phyloP scores from a whole-genome alignment of 257 asterid species.

The Nicotiana attenuata region DNA sequence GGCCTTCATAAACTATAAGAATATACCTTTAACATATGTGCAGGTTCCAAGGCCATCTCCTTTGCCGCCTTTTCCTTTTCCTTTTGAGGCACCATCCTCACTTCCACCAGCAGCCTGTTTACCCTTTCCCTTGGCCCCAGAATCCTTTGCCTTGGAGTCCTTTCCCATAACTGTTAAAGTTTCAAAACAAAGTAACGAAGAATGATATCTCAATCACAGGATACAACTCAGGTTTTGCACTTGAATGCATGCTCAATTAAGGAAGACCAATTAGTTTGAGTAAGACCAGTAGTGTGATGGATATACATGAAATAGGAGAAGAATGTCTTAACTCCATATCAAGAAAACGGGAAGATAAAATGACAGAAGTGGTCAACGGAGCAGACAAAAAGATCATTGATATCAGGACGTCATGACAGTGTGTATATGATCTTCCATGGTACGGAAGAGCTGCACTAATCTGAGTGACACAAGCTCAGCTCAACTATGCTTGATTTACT shows the following conservation, averaged over 20 bases:
- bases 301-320: not conserved
- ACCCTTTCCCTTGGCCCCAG: constrained; percentile 76
- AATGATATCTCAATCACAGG: not conserved
- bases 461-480: not conserved
- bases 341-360: not conserved
- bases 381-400: not conserved
- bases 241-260: not conserved
- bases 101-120: constrained; percentile 87
- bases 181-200: not conserved
- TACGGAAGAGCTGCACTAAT: not conserved
- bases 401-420: not conserved
- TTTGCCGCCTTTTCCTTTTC: constrained; percentile 84
- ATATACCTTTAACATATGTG: constrained; percentile 88
- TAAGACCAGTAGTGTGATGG: not conserved
- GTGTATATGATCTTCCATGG: not conserved
- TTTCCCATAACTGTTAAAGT: constrained; percentile 2
- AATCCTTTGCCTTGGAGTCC: constrained; percentile 44
- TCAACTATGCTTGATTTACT: not conserved
- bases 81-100: constrained; percentile 73
- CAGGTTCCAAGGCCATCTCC: constrained; percentile 91
- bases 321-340: not conserved
- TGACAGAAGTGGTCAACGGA: not conserved
- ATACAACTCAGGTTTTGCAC: not conserved
- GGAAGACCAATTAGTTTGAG: not conserved
- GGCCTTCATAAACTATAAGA: constrained; percentile 1